phyloP scores from a whole-genome alignment of 2,329 filamentous ascomycete genomes.

The Furcasterigmium furcatum region DNA sequence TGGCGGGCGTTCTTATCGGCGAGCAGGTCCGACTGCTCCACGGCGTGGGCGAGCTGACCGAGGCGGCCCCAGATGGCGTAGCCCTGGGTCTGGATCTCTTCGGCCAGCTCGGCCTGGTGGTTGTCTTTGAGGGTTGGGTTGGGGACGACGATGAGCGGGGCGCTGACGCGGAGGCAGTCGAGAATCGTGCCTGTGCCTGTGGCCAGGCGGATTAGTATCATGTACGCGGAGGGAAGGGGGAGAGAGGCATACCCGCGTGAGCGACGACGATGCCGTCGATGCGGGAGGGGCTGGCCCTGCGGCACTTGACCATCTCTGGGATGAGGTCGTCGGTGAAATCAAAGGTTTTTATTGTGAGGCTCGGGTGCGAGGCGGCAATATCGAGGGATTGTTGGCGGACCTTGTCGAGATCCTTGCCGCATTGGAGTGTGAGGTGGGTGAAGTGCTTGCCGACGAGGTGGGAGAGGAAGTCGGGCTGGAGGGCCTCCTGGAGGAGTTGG shows the following conservation, averaged over 20 bases:
- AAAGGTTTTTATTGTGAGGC: conserved; percentile 58
- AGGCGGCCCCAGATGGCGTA: conserved; percentile 58
- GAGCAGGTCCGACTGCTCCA: conserved; percentile 11
- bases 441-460: conserved; percentile 59
- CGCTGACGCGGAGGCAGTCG: conserved; percentile 69
- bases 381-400: conserved; percentile 34
- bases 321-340: conserved; percentile 63
- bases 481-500: conserved; percentile 62
- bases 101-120: conserved; percentile 85
- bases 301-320: conserved; percentile 55
- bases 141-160: conserved; percentile 84
- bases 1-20: conserved; percentile 9
- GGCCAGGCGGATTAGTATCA: too few relatives aligned
- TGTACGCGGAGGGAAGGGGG: conserved; percentile 5
- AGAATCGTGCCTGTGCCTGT: conserved; percentile 87
- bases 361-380: conserved; percentile 19
- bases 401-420: conserved; percentile 64
- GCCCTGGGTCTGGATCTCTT: conserved; percentile 68
- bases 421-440: conserved; percentile 74
- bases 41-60: conserved; percentile 9
- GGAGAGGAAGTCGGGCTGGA: conserved; percentile 60
- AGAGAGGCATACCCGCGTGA: conserved; percentile 70
- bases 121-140: conserved; percentile 82
- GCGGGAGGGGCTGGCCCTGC: conserved; percentile 39
- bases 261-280: conserved; percentile 74